phyloP scores from a whole-genome alignment of 1,284 basidiomycete genomes.

The Jaminaea rosea region DNA sequence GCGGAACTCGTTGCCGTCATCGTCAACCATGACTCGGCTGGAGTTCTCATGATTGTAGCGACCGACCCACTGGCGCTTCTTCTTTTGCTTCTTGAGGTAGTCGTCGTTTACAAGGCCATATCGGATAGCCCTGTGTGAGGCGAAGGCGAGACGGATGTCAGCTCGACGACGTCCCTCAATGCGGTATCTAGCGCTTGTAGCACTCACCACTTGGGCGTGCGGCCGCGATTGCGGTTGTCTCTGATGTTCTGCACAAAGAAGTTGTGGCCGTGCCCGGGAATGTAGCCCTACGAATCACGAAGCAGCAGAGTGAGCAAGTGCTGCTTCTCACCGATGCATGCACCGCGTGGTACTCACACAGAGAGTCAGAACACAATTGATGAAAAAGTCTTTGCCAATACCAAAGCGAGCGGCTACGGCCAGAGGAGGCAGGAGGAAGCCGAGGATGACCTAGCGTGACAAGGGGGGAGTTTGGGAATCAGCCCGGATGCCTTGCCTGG shows the following conservation, averaged over 20 bases:
- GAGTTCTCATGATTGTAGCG: slow-evolving; percentile 20
- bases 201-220: slow-evolving; percentile 37
- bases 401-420: slow-evolving; percentile 92
- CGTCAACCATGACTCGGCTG: slow-evolving; percentile 22
- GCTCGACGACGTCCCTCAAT: too few relatives aligned
- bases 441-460: slow-evolving; percentile 1
- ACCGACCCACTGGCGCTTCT: slow-evolving; percentile 24
- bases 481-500: not conserved
- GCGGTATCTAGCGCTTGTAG: too few relatives aligned
- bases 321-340: too few relatives aligned
- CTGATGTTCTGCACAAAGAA: slow-evolving; percentile 23
- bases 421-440: slow-evolving; percentile 35
- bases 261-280: slow-evolving; percentile 50
- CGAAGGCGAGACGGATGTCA: too few relatives aligned
- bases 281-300: too few relatives aligned
- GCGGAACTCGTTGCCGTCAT: slow-evolving; percentile 17
- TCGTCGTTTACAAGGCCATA: slow-evolving; percentile 31
- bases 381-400: slow-evolving; percentile 80
- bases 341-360: too few relatives aligned
- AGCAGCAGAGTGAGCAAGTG: too few relatives aligned
- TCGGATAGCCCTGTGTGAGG: too few relatives aligned
- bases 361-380: slow-evolving; percentile 80
- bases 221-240: slow-evolving; percentile 27
- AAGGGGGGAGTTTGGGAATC: not conserved
- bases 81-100: slow-evolving; percentile 11